phyloP scores from a whole-genome alignment of 176 grass and related monocot species.

The Canna indica region DNA sequence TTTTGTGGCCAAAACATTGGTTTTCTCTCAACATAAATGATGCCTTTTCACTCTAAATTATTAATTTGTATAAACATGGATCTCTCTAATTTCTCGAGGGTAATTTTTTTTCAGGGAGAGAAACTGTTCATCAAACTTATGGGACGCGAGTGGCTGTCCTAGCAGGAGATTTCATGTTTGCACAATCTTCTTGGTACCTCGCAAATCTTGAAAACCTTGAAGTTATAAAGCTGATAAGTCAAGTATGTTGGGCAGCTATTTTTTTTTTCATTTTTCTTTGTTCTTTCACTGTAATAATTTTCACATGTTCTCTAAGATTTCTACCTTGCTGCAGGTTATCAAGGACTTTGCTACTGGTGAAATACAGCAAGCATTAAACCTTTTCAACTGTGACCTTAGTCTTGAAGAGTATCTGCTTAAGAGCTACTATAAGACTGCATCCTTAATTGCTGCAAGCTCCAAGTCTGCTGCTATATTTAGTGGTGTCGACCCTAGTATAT shows the following conservation, averaged over 20 bases:
- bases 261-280: neutral
- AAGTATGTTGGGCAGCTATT: slow-evolving; percentile 35
- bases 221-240: slow-evolving; percentile 94
- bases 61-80: neutral
- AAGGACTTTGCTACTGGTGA: slow-evolving; percentile 96
- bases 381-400: slow-evolving; percentile 66
- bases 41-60: neutral
- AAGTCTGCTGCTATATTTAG: slow-evolving; percentile 84
- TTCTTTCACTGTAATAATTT: neutral
- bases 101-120: slow-evolving; percentile 44
- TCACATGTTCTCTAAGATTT: neutral
- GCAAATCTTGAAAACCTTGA: slow-evolving; percentile 93
- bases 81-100: neutral
- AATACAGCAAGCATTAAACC: slow-evolving; percentile 80
- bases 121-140: slow-evolving; percentile 80
- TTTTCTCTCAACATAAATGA: no score
- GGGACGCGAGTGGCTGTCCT: slow-evolving; percentile 83
- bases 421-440: slow-evolving; percentile 94
- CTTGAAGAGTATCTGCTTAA: slow-evolving; percentile 89
- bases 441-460: slow-evolving; percentile 76
- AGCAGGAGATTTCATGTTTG: slow-evolving; percentile 96
- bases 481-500: slow-evolving; percentile 27
- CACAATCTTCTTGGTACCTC: slow-evolving; percentile 92
- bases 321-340: slow-evolving; percentile 47
- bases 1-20: no score